phyloP scores from a whole-genome alignment of 306 rosid genomes.

The Ziziphus jujuba region DNA sequence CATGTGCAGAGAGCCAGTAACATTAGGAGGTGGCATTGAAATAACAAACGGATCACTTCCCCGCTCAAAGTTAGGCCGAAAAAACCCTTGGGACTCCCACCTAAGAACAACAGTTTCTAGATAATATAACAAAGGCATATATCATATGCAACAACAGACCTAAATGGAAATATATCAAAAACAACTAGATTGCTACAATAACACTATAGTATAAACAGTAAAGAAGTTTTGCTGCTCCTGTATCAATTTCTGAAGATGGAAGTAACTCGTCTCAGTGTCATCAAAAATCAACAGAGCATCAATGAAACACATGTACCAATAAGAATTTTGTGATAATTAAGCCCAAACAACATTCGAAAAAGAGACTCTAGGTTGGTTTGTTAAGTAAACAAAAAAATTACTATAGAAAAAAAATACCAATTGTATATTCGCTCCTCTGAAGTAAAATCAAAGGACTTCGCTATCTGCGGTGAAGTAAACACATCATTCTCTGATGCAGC shows the following conservation, averaged over 20 bases:
- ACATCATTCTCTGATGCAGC: constrained; percentile 68
- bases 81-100: constrained; percentile 99
- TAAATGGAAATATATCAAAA: too few species aligned
- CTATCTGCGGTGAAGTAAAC: constrained; percentile 69
- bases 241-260: too few species aligned
- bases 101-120: constrained; percentile 45
- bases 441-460: constrained; percentile 78
- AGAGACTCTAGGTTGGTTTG: too few species aligned
- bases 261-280: too few species aligned
- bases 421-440: constrained; percentile 83
- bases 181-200: too few species aligned
- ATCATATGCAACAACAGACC: not conserved
- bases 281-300: too few species aligned
- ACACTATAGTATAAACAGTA: too few species aligned
- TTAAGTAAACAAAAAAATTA: not conserved
- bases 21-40: constrained; percentile 98
- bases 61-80: constrained; percentile 66
- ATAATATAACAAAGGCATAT: not conserved
- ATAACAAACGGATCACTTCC: constrained; percentile 84
- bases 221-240: too few species aligned
- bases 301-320: too few species aligned
- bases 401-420: constrained; percentile 44
- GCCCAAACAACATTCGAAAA: too few species aligned
- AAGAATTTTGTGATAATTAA: too few species aligned
- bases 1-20: constrained; percentile 97